Evolutionary conservation across 2,329 filamentous ascomycete genomes (phyloP).

Genomic region (Cadophora gregata): DNA sequence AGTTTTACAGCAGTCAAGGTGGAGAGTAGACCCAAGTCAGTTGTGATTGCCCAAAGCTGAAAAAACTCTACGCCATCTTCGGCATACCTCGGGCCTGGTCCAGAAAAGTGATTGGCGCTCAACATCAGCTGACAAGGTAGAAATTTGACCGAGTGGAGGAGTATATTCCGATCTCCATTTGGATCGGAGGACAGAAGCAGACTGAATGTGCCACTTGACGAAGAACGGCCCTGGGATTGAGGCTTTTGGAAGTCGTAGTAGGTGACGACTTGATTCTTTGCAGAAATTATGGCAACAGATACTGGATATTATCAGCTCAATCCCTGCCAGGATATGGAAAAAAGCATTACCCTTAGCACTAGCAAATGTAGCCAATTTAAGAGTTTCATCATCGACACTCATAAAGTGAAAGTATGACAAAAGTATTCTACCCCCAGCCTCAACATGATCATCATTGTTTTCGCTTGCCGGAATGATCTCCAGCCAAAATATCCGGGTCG

Average conservation of each 20-base stretch:
- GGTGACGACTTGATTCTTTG: slow-evolving; percentile 35
- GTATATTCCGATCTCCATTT: not conserved
- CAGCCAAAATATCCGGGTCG: slow-evolving; percentile 42
- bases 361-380: slow-evolving; percentile 48
- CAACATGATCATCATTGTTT: slow-evolving; percentile 19
- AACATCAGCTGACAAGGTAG: slow-evolving; percentile 26
- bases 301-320: slow-evolving; percentile 32
- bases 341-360: slow-evolving; percentile 34
- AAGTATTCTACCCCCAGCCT: slow-evolving; percentile 41
- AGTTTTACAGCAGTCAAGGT: slow-evolving; percentile 44
- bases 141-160: slow-evolving; percentile 24
- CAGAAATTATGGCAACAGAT: slow-evolving; percentile 39
- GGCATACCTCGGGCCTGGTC: slow-evolving; percentile 40
- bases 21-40: slow-evolving; percentile 52
- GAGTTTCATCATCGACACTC: slow-evolving; percentile 45
- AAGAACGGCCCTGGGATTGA: not conserved
- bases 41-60: slow-evolving; percentile 52
- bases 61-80: slow-evolving; percentile 51
- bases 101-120: slow-evolving; percentile 6
- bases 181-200: slow-evolving; percentile 18
- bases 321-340: not conserved
- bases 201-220: slow-evolving; percentile 35
- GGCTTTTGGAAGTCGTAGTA: slow-evolving; percentile 37
- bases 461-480: slow-evolving; percentile 37
- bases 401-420: slow-evolving; percentile 54